Conservation (phyloP, 805 yeast species). For the Kodamaea sagamina region DNA sequence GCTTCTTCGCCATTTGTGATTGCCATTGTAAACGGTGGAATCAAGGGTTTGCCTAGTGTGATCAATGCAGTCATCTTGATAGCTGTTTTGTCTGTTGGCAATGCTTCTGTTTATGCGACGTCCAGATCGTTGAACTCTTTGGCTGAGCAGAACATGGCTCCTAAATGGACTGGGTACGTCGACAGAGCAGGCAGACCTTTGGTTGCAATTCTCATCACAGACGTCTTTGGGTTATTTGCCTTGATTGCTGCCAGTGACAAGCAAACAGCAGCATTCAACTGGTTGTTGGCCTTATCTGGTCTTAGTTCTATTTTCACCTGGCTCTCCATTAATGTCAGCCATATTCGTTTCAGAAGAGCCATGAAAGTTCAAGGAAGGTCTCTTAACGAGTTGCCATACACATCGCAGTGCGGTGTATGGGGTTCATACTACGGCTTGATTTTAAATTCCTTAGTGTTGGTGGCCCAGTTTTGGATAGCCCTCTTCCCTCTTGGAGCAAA, state of each 20-base stretch:
- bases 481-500: constrained; percentile 39
- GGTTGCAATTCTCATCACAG: constrained; percentile 56
- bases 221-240: constrained; percentile 56
- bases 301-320: constrained; percentile 73
- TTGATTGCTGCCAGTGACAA: constrained; percentile 61
- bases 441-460: constrained; percentile 34
- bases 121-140: constrained; percentile 68
- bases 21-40: constrained; percentile 67
- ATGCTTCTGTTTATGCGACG: constrained; percentile 68
- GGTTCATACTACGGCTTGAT: constrained; percentile 37
- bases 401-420: constrained; percentile 36
- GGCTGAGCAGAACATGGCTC: constrained; percentile 68
- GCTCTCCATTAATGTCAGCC: constrained; percentile 71
- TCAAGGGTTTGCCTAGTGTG: constrained; percentile 65
- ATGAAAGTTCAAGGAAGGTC: constrained; percentile 49
- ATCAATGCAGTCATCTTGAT: constrained; percentile 70
- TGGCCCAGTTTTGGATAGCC: constrained; percentile 44
- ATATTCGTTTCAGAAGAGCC: constrained; percentile 63
- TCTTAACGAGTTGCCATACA: constrained; percentile 36
- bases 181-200: constrained; percentile 80
- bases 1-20: constrained; percentile 74
- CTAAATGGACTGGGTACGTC: constrained; percentile 60
- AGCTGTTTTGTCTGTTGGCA: constrained; percentile 71
- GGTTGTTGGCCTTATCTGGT: constrained; percentile 76
- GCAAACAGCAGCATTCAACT: constrained; percentile 60